These are phyloP conservation scores for Trichophyton mentagrophytes DNA, from an alignment of 2,329 filamentous ascomycete genomes.

Conservation along the genomic window DNA sequence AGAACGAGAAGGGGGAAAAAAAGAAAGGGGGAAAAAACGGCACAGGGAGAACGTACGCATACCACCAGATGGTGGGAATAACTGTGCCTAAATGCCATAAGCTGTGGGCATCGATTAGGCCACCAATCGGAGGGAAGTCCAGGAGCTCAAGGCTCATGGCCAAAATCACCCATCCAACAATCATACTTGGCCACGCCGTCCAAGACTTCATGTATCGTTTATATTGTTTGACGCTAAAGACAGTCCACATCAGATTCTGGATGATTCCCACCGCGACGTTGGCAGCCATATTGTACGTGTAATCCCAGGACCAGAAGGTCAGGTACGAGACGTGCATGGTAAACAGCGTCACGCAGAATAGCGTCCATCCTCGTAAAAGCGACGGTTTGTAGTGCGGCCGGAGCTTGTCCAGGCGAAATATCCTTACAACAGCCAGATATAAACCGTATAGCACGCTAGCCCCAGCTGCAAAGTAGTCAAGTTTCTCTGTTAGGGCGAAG, in stretches of 20 bases:
- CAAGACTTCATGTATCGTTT: constrained; percentile 55
- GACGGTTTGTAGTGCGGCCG: constrained; percentile 36
- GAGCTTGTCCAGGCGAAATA: constrained; percentile 65
- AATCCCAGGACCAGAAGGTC: constrained; percentile 79
- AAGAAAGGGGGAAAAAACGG: neutral
- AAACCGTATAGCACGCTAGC: constrained; percentile 82
- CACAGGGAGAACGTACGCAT: constrained; percentile 56
- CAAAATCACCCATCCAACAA: constrained; percentile 80
- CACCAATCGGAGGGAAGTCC: constrained; percentile 76
- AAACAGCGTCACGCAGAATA: constrained; percentile 59
- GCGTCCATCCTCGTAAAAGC: constrained; percentile 61
- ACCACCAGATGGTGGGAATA: constrained; percentile 76
- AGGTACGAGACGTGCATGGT: constrained; percentile 68
- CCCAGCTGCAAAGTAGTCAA: constrained; percentile 93
- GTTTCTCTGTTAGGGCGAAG: constrained; percentile 71
- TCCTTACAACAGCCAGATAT: constrained; percentile 68
- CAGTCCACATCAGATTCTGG: constrained; percentile 74
- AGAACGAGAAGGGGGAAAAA: neutral
- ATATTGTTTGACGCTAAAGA: constrained; percentile 67
- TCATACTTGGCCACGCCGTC: constrained; percentile 80
- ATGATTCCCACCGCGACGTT: constrained; percentile 73
- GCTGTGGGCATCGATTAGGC: constrained; percentile 82
- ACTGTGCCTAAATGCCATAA: constrained; percentile 95
- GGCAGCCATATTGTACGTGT: constrained; percentile 94
- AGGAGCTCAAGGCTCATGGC: constrained; percentile 94